Evolutionary conservation across 2,329 filamentous ascomycete genomes (phyloP).

Genomic region (Mycosphaerella sp.): DNA sequence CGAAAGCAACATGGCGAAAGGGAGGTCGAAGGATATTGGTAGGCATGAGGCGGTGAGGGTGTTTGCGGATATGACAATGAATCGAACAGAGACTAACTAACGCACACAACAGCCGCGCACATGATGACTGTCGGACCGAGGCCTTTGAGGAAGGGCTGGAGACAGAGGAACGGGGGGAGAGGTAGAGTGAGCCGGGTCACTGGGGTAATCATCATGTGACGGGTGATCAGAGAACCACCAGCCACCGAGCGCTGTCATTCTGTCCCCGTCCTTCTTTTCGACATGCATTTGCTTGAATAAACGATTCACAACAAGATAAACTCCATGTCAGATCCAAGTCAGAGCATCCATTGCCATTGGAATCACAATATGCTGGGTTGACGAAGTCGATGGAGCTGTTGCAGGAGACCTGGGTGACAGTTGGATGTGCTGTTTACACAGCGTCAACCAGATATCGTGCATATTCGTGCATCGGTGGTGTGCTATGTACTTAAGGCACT

Average conservation of each 20-base stretch:
- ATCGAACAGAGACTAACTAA: not conserved
- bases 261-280: not conserved
- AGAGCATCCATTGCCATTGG: not conserved
- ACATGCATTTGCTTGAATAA: not conserved
- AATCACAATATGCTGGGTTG: not conserved
- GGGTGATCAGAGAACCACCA: not conserved
- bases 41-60: not conserved
- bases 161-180: not conserved
- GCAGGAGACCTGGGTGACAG: constrained; percentile 1
- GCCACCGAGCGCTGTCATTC: not conserved
- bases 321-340: not conserved
- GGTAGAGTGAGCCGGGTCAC: not conserved
- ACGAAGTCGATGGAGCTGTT: not conserved
- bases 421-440: constrained; percentile 6
- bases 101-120: not conserved
- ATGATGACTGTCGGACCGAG: no score
- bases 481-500: not conserved
- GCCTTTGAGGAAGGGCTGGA: not conserved
- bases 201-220: not conserved
- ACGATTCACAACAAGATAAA: not conserved
- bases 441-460: constrained; percentile 11
- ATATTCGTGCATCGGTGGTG: constrained; percentile 13
- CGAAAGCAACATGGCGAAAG: not conserved
- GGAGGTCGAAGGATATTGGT: not conserved
- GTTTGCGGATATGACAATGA: no score